Percentiles rank a stretch among this genome's conserved stretches.
These are phyloP conservation scores for Paecilomyces dactylethromorphus DNA, from an alignment of 2,329 filamentous ascomycete species.

Conservation along the genomic window DNA sequence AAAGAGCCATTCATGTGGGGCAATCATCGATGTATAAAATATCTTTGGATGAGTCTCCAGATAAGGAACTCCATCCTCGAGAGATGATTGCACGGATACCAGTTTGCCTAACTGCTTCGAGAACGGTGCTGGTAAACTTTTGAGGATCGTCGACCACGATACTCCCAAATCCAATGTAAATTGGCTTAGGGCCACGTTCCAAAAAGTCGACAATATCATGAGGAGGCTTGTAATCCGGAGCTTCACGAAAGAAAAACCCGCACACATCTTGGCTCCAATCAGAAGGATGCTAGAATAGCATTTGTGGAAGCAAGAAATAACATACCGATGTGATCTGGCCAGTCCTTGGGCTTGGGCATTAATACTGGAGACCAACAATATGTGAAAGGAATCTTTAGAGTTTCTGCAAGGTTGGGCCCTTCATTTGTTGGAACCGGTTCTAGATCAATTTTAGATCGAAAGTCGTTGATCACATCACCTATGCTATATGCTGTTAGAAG, in stretches of 20 bases:
- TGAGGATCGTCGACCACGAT: slow-evolving; percentile 49
- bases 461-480: slow-evolving; percentile 42
- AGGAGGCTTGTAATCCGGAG: slow-evolving; percentile 28
- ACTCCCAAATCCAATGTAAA: slow-evolving; percentile 53
- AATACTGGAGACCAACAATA: slow-evolving; percentile 42
- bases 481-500: slow-evolving; percentile 17
- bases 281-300: too few relatives aligned
- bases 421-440: slow-evolving; percentile 22
- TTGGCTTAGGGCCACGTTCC: slow-evolving; percentile 38
- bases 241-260: slow-evolving; percentile 41
- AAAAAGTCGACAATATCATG: slow-evolving; percentile 40
- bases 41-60: slow-evolving; percentile 24
- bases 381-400: slow-evolving; percentile 36
- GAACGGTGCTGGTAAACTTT: slow-evolving; percentile 37
- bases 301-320: neutral
- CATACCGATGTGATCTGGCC: slow-evolving; percentile 16
- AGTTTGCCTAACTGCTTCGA: slow-evolving; percentile 39
- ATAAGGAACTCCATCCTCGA: slow-evolving; percentile 48
- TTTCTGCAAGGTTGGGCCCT: slow-evolving; percentile 22
- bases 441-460: slow-evolving; percentile 31
- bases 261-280: slow-evolving; percentile 23
- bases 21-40: slow-evolving; percentile 50
- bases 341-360: slow-evolving; percentile 34
- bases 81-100: slow-evolving; percentile 50
- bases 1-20: slow-evolving; percentile 54